Evolutionary conservation across 2,329 filamentous ascomycete genomes (phyloP).

Genomic region (Venturia effusa): DNA sequence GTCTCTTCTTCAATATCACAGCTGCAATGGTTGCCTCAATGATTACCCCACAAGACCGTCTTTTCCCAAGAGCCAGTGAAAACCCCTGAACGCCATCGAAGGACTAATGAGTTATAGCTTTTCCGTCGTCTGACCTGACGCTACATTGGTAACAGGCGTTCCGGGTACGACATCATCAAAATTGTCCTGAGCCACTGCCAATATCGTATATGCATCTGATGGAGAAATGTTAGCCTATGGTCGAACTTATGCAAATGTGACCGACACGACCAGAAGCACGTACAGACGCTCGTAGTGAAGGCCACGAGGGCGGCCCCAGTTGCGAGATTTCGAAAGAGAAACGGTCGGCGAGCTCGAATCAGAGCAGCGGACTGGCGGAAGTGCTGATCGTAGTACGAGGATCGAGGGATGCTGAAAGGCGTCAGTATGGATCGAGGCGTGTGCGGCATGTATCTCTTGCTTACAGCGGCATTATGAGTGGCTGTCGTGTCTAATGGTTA

Average conservation of each 20-base stretch:
- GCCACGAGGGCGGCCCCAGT: slow-evolving; percentile 66
- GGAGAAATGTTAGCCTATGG: slow-evolving; percentile 4
- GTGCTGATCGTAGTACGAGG: slow-evolving; percentile 85
- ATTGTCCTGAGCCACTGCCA: slow-evolving; percentile 11
- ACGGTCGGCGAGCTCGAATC: slow-evolving; percentile 83
- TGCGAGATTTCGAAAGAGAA: slow-evolving; percentile 77
- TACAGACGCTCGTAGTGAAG: slow-evolving; percentile 82
- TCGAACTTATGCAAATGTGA: no score
- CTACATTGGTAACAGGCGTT: slow-evolving; percentile 2
- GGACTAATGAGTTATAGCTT: not conserved
- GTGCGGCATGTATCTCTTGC: not conserved
- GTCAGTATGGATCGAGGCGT: not conserved
- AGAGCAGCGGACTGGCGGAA: slow-evolving; percentile 80
- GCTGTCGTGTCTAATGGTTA: not conserved
- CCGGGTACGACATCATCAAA: slow-evolving; percentile 13
- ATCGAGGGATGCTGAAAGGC: slow-evolving; percentile 46
- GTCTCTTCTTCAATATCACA: not conserved
- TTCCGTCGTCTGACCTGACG: not conserved
- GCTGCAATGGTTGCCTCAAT: not conserved
- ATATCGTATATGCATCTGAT: slow-evolving; percentile 13
- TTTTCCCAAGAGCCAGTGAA: not conserved
- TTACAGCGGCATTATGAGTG: slow-evolving; percentile 9
- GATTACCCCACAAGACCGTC: not conserved
- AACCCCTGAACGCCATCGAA: not conserved
- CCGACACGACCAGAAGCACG: no score